These are phyloP conservation scores for Candida xyloterini DNA, from an alignment of 805 yeast genomes.

Conservation along the genomic window DNA sequence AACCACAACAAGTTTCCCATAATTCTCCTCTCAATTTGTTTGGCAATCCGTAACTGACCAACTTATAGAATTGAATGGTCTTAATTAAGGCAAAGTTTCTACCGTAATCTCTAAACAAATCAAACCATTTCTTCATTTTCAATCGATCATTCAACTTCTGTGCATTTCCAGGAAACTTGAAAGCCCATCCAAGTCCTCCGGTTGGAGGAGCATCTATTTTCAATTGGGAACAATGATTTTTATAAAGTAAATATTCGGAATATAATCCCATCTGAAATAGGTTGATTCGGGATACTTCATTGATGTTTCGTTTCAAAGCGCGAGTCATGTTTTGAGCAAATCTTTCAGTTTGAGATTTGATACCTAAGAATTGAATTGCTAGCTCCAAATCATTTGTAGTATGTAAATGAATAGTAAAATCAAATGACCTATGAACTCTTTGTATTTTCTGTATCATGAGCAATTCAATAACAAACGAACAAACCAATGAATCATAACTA, in stretches of 20 bases:
- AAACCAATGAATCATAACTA: slow-evolving; percentile 61
- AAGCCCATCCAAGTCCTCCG: slow-evolving; percentile 84
- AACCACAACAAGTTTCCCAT: slow-evolving; percentile 92
- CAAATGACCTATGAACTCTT: slow-evolving; percentile 72
- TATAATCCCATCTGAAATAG: slow-evolving; percentile 70
- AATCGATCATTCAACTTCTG: slow-evolving; percentile 72
- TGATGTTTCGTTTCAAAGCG: slow-evolving; percentile 58
- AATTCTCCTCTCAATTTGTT: slow-evolving; percentile 91
- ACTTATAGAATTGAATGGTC: slow-evolving; percentile 74
- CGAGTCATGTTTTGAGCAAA: slow-evolving; percentile 70
- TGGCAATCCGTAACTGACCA: slow-evolving; percentile 91
- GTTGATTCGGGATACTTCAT: slow-evolving; percentile 57
- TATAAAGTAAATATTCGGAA: slow-evolving; percentile 76
- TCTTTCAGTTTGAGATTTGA: slow-evolving; percentile 72
- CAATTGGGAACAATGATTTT: slow-evolving; percentile 46
- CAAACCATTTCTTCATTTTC: slow-evolving; percentile 92
- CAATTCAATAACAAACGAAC: slow-evolving; percentile 68
- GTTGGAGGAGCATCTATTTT: slow-evolving; percentile 53
- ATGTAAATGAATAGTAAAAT: slow-evolving; percentile 71
- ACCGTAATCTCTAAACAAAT: slow-evolving; percentile 80
- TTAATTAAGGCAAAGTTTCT: slow-evolving; percentile 73
- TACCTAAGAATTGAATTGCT: slow-evolving; percentile 72
- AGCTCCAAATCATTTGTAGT: slow-evolving; percentile 64
- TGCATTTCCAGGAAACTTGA: slow-evolving; percentile 89
- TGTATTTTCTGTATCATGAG: slow-evolving; percentile 83